A percentile compares a stretch with the other conserved stretches of the same genome.
These are phyloP conservation scores for Asterochloris erici DNA, from an alignment of 139 green algal genomes.

Conservation along the genomic window DNA sequence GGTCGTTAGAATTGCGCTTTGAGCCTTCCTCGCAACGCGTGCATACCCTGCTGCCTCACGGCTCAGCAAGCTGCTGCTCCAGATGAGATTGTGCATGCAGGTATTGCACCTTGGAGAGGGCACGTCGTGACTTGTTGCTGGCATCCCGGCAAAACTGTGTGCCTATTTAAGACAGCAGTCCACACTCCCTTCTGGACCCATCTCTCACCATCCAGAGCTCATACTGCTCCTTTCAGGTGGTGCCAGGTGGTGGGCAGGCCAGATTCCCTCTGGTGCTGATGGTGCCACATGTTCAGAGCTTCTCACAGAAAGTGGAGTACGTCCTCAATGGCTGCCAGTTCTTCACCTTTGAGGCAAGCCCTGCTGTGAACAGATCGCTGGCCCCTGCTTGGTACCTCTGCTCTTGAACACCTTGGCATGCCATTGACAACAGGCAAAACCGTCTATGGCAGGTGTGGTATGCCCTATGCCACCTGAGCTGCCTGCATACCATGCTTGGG, in stretches of 20 bases:
- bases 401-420: too few species aligned
- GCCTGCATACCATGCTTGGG: too few species aligned
- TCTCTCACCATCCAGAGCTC: not conserved
- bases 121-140: not conserved
- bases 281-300: slow-evolving; percentile 14
- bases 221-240: not conserved
- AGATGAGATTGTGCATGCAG: too few species aligned
- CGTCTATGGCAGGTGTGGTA: too few species aligned
- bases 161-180: not conserved
- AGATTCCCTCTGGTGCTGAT: slow-evolving; percentile 54
- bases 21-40: too few species aligned
- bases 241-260: slow-evolving; percentile 29
- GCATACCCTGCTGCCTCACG: too few species aligned
- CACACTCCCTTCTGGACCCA: not conserved
- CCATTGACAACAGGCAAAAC: too few species aligned
- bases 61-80: too few species aligned
- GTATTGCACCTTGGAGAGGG: too few species aligned
- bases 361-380: not conserved
- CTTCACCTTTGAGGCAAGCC: slow-evolving; percentile 38
- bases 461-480: too few species aligned
- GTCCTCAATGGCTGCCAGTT: slow-evolving; percentile 64
- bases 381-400: too few species aligned
- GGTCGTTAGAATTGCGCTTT: too few species aligned
- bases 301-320: slow-evolving; percentile 57
- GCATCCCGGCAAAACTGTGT: not conserved